Conservation (phyloP, 2,329 filamentous ascomycete genomes). For the Fusarium sororula region DNA sequence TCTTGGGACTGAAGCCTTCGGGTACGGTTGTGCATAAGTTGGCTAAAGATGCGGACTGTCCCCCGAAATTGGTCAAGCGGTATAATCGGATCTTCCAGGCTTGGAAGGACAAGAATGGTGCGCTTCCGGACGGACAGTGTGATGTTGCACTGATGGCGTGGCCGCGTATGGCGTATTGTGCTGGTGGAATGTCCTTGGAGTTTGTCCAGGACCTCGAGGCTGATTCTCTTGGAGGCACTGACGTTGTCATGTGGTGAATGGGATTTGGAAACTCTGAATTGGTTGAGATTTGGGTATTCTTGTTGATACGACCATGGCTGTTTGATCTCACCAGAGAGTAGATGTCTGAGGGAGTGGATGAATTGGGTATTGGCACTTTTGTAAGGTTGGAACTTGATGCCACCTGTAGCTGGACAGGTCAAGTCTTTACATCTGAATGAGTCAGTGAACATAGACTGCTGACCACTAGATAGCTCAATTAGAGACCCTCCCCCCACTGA, state of each 20-base stretch:
- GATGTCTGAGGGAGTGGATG: background rate
- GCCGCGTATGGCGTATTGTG: background rate
- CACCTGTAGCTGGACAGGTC: background rate
- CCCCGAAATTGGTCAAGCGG: background rate
- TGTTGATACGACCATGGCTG: background rate
- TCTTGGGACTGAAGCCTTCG: background rate
- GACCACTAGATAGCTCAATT: background rate
- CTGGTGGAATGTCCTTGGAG: background rate
- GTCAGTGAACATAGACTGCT: no score
- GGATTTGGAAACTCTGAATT: accelerated
- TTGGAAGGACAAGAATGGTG: background rate
- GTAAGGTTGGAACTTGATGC: background rate
- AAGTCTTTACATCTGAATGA: background rate
- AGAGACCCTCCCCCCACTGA: accelerated
- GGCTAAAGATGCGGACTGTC: background rate
- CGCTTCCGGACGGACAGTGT: background rate
- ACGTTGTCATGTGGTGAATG: accelerated
- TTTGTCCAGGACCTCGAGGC: background rate
- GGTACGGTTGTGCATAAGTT: background rate
- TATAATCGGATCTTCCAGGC: background rate
- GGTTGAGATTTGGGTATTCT: background rate
- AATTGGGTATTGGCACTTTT: background rate
- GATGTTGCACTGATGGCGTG: background rate
- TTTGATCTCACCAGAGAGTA: background rate
- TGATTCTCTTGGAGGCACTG: background rate